phyloP scores from a whole-genome alignment of 108 stramenopile genomes.

The Hondaea fermentalgiana region DNA sequence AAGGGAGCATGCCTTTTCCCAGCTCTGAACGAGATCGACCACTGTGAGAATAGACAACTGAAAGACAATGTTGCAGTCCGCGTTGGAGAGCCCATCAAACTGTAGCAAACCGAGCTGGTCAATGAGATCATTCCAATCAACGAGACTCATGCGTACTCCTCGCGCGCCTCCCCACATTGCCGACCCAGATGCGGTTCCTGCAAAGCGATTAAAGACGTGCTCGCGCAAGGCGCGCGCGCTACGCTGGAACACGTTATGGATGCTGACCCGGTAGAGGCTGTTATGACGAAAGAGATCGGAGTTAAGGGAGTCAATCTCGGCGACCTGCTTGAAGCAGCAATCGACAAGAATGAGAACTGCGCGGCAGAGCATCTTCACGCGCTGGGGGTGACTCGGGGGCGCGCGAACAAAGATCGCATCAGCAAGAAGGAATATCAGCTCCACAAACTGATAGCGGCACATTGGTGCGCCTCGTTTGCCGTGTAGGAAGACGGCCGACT shows the following conservation, averaged over 20 bases:
- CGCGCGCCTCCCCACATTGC: background rate
- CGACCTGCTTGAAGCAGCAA: background rate
- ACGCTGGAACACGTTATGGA: background rate
- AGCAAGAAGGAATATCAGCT: background rate
- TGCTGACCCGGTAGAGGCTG: background rate
- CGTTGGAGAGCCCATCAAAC: background rate
- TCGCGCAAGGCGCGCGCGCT: background rate
- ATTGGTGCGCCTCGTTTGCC: background rate
- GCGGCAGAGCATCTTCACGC: background rate
- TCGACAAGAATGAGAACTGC: background rate
- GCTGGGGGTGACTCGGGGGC: background rate
- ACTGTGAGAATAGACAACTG: background rate
- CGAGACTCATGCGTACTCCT: background rate
- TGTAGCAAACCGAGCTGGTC: background rate
- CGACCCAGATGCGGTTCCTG: background rate
- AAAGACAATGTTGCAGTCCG: constrained; percentile 14
- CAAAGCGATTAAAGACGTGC: background rate
- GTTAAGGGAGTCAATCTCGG: background rate
- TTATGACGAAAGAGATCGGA: background rate
- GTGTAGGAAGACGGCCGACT: background rate
- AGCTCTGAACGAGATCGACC: constrained; percentile 1
- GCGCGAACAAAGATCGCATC: background rate
- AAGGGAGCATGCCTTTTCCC: background rate
- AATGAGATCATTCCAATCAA: background rate
- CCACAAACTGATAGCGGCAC: background rate